Base-by-base conservation (phyloP, 2,329 filamentous ascomycete species). In the Pseudogymnoascus sp. region DNA sequence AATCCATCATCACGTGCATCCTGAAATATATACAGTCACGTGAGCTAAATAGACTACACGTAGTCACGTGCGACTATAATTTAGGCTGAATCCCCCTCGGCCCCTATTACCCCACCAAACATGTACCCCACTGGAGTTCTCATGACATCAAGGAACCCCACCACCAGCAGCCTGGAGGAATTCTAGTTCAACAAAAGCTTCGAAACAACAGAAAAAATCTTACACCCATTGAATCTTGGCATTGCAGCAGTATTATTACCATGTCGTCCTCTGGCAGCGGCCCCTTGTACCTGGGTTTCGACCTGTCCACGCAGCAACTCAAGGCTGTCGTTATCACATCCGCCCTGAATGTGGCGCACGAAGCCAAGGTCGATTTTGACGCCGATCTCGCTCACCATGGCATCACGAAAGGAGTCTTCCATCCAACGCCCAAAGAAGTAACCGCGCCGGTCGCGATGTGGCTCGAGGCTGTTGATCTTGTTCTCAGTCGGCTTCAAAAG, bases 321-420 rank as follows among this genome's bases (percentile, higher is more conserved):
- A 97, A 99, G 83, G 92, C 91, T 86, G 75, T 97, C 67, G 88
- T 94, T 60, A 89, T 97, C 67, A 85, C 88, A 62, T 91, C 92
- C 3, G 83, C 91, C 68, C 85, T 97, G 66, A 88, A 89, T 69
- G 88, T 94, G 60, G 79, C 90, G 14, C 84, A 91, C 68, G 85
- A 96, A 75, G 91, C 91, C 71, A 96, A 95, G 74, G 92, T 96
- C 74, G 92, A 96, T 76, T 97, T 99, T 71, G 94, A 97, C 75
- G 88, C 83, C 67, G 92, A 97, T 76, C 86, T 91, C 60, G 73
- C 77, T 64, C 84, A 87, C 70, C 92, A 97, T 82, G 83, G 85
- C 71, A 86, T 96, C 74, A 83, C 83, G 66, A 97, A 97, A 76
- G 94, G 94, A 67, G 93, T 97, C 21, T 87, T 87, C 66, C 92